Percentiles rank a stretch among this genome's conserved stretches.
These are phyloP conservation scores for Salvia splendens DNA, from an alignment of 257 asterid species.

Conservation along the genomic window DNA sequence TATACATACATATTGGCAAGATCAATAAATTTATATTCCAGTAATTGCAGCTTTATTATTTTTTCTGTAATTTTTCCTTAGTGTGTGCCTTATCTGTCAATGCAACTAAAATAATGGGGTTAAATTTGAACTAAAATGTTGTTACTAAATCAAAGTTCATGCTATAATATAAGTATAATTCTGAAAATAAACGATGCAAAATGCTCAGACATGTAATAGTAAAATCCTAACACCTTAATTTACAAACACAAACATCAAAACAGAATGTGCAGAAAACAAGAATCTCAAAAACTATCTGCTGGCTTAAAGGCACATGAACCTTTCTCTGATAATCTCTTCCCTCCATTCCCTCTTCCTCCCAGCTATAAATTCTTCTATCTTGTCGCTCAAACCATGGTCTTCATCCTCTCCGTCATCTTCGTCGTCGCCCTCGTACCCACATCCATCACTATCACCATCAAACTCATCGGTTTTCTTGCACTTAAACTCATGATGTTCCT, in stretches of 20 bases:
- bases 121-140: too few species aligned
- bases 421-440: conserved; percentile 24
- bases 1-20: neutral
- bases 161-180: too few species aligned
- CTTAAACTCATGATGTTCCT: neutral
- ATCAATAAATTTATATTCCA: neutral
- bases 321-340: conserved; percentile 32
- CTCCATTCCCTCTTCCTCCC: conserved; percentile 37
- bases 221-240: neutral
- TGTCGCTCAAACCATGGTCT: conserved; percentile 26
- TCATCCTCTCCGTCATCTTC: conserved; percentile 22
- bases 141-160: too few species aligned
- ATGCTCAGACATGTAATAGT: neutral
- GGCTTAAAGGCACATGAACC: conserved; percentile 21
- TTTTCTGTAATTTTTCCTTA: neutral
- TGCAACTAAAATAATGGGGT: too few species aligned
- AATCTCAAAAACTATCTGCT: neutral
- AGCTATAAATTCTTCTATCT: conserved; percentile 30
- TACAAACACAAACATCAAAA: neutral
- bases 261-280: neutral
- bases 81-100: neutral
- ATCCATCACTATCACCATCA: conserved; percentile 6
- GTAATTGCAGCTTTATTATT: neutral
- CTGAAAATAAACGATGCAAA: too few species aligned
- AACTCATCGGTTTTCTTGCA: neutral